Evolutionary conservation across 23 red algal species (phyloP), one percentile per base, ranked within the genome.

Genomic region (Pyropia yezoensis): DNA sequence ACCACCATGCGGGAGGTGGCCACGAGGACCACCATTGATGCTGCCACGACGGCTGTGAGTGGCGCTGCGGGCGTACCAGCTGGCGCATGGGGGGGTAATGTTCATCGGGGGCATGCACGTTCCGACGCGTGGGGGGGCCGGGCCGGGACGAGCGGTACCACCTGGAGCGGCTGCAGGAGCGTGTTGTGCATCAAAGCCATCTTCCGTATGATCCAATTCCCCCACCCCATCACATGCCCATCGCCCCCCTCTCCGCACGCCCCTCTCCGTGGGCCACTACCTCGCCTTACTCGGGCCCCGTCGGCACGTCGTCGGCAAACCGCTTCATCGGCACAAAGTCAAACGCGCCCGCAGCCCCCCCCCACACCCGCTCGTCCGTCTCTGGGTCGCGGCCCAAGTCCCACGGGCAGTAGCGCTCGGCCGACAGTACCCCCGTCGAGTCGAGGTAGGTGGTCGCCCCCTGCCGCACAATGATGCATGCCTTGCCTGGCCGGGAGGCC

Each of bases 351-450:
- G 75, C 83, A 54, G 78, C 68, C 22, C 79, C 66, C 2, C 91
- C 91, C 91, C 91, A 96, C 8, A 96, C 54, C 3, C 59, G 18
- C 59, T 96, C 69, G 49, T 96, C 83, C 23, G 84, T 96, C 16
- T 96, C 58, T 12, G 70, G 71, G 69, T 86, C 83, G 28, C 82
- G 78, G 3, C 91, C 91, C 18, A 81, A 47, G 57, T 96, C 91
- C 91, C 78, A 85, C 16, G 79, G 62, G 13, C 75, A 63, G 63
- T 80, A 85, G 23, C 53, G 54, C 15, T 83, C 61, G 29, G 71
- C 80, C 7, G 62, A 57, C 27, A 96, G 70, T 49, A 67, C 70
- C 52, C 76, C 63, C 19, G 74, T 54, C 7, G 80, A 79, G 61
- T 89, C 73, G 14, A 96, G 33, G 66, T 96, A 96, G 15, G 82